phyloP scores from a whole-genome alignment of 805 yeast species.

The Hagleromyces aurorensis region DNA sequence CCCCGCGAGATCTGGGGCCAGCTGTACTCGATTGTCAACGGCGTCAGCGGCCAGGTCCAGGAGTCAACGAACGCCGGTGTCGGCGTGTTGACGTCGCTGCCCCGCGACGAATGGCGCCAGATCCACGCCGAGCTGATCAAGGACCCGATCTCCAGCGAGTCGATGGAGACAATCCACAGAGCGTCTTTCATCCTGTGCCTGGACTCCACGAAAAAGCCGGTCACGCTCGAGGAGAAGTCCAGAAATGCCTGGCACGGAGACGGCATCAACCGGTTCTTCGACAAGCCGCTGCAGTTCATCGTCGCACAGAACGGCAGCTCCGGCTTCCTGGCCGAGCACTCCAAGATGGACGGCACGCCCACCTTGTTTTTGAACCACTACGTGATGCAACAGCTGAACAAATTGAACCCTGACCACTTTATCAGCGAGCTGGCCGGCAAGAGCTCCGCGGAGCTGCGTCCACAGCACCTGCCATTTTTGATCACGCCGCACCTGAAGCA shows the following conservation, averaged over 20 bases:
- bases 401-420: slow-evolving; percentile 35
- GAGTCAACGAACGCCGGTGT: slow-evolving; percentile 37
- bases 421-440: slow-evolving; percentile 8
- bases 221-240: slow-evolving; percentile 75
- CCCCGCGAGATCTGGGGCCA: slow-evolving; percentile 48
- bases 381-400: slow-evolving; percentile 48
- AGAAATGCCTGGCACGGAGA: slow-evolving; percentile 92
- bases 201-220: slow-evolving; percentile 57
- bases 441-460: slow-evolving; percentile 3
- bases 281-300: slow-evolving; percentile 83
- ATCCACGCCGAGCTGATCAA: slow-evolving; percentile 50
- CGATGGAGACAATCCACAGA: slow-evolving; percentile 62
- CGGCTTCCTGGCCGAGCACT: slow-evolving; percentile 94
- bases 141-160: slow-evolving; percentile 52
- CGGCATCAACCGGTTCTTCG: slow-evolving; percentile 84
- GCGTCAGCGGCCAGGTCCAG: slow-evolving; percentile 20
- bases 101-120: slow-evolving; percentile 74
- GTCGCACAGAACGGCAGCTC: slow-evolving; percentile 77
- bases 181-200: slow-evolving; percentile 76
- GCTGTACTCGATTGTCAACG: slow-evolving; percentile 45
- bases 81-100: slow-evolving; percentile 74
- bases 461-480: slow-evolving; percentile 44
- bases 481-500: slow-evolving; percentile 43
- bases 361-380: slow-evolving; percentile 80
- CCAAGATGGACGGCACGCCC: slow-evolving; percentile 97